Percentiles rank a stretch among this genome's conserved stretches.
Evolutionary conservation across 2,329 filamentous ascomycete genomes (phyloP).

Genomic region (Diaporthe helianthi): DNA sequence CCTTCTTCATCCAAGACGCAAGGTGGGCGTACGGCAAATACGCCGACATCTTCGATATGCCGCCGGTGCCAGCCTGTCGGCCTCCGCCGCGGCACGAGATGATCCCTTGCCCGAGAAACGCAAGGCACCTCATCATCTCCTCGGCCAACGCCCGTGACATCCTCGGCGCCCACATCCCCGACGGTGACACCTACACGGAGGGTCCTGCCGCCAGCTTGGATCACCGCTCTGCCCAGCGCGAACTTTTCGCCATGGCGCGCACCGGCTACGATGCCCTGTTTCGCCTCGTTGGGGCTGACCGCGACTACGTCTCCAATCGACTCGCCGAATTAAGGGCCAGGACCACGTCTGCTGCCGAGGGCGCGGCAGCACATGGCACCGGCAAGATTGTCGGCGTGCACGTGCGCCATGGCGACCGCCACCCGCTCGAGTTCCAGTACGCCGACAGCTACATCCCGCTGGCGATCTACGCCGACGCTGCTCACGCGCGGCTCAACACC

Average conservation of each 20-base stretch:
- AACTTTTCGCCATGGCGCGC: slow-evolving; percentile 73
- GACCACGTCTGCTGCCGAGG: slow-evolving; percentile 49
- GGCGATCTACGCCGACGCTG: slow-evolving; percentile 69
- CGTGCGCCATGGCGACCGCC: slow-evolving; percentile 79
- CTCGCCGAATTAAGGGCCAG: slow-evolving; percentile 61
- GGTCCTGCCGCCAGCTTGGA: slow-evolving; percentile 58
- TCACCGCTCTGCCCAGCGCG: slow-evolving; percentile 59
- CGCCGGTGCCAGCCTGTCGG: slow-evolving; percentile 69
- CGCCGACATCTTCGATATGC: slow-evolving; percentile 72
- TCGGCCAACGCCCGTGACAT: slow-evolving; percentile 69
- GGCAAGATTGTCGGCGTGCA: slow-evolving; percentile 74
- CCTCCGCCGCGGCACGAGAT: slow-evolving; percentile 78
- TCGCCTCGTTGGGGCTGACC: slow-evolving; percentile 70
- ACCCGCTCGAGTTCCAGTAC: slow-evolving; percentile 80
- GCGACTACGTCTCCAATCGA: slow-evolving; percentile 67
- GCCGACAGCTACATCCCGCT: slow-evolving; percentile 79
- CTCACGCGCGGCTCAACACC: slow-evolving; percentile 60
- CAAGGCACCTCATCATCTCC: slow-evolving; percentile 77
- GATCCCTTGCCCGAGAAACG: slow-evolving; percentile 79
- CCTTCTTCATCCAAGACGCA: slow-evolving; percentile 86
- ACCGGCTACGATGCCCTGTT: slow-evolving; percentile 78
- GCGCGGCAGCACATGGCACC: slow-evolving; percentile 52
- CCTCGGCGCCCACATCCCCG: slow-evolving; percentile 58
- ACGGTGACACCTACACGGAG: slow-evolving; percentile 52
- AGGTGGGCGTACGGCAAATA: slow-evolving; percentile 84